These are phyloP conservation scores for Suillus cothurnatus DNA, from an alignment of 768 basidiomycete genomes.

Conservation along the genomic window DNA sequence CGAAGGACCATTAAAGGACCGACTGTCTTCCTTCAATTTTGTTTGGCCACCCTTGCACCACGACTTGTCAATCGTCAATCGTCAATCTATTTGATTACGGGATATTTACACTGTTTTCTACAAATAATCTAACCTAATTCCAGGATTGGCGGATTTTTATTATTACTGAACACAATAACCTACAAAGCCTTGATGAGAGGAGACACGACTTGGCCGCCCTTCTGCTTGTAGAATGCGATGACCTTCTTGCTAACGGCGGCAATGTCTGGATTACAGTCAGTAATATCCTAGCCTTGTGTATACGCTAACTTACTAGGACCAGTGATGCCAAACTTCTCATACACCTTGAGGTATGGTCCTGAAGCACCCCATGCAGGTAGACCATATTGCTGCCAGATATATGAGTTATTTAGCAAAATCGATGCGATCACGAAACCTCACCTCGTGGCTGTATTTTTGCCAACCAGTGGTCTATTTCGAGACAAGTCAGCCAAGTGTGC, in stretches of 20 bases:
- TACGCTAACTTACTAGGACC: conserved; percentile 58
- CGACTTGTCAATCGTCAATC: not conserved
- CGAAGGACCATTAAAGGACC: not conserved
- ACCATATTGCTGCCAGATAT: conserved; percentile 62
- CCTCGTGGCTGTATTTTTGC: conserved; percentile 89
- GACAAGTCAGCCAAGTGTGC: conserved; percentile 8
- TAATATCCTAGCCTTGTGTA: not conserved
- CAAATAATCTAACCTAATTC: not conserved
- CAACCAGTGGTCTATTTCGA: conserved; percentile 68
- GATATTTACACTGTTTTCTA: conserved; percentile 15
- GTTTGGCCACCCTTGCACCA: not conserved
- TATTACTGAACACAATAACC: conserved; percentile 2
- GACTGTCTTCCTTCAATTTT: not conserved
- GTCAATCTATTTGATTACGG: conserved; percentile 18
- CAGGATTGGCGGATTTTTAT: not conserved
- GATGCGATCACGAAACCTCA: conserved; percentile 21
- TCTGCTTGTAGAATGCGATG: conserved; percentile 82
- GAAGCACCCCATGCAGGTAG: conserved; percentile 82
- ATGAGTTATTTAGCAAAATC: conserved; percentile 16
- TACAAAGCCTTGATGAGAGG: conserved; percentile 76
- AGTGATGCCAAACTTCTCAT: conserved; percentile 89
- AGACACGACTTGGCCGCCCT: conserved; percentile 69
- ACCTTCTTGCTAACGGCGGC: conserved; percentile 84
- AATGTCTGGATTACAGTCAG: conserved; percentile 53
- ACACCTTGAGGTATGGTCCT: conserved; percentile 87